Conservation (phyloP, 495 filamentous ascomycete genomes). For the Penicillium longicatenatum region DNA sequence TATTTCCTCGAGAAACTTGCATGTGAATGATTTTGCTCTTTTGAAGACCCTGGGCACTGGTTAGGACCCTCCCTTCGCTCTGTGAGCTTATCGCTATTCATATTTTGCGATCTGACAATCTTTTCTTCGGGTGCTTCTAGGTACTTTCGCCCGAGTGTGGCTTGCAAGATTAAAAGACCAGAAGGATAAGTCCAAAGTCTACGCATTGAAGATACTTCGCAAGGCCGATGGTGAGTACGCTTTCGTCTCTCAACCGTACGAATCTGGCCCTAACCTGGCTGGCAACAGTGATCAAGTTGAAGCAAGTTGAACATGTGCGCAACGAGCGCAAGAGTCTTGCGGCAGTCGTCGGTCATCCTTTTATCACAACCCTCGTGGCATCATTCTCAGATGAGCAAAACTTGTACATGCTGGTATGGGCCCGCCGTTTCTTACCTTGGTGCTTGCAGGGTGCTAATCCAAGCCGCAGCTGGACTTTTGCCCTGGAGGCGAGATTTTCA, state of each 20-base stretch:
- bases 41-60: conserved; percentile 91
- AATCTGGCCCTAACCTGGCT: conserved; percentile 10
- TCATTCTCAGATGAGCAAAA: conserved; percentile 89
- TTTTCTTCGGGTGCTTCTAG: conserved; percentile 46
- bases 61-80: conserved; percentile 32
- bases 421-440: conserved; percentile 1
- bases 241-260: neutral
- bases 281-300: conserved; percentile 80
- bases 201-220: conserved; percentile 89
- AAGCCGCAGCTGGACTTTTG: conserved; percentile 73
- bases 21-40: conserved; percentile 75
- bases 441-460: conserved; percentile 22
- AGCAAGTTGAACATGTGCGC: conserved; percentile 96
- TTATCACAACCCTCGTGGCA: conserved; percentile 88
- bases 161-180: conserved; percentile 68
- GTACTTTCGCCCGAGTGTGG: conserved; percentile 96
- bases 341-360: conserved; percentile 88
- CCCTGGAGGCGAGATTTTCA: conserved; percentile 94
- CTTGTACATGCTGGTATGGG: conserved; percentile 84
- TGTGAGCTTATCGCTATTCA: conserved; percentile 24
- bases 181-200: conserved; percentile 69
- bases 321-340: conserved; percentile 88
- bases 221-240: conserved; percentile 70
- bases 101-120: conserved; percentile 34
- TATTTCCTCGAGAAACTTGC: conserved; percentile 54